phyloP scores from a whole-genome alignment of 129 eudicot genomes.

The Flaveria trinervia region DNA sequence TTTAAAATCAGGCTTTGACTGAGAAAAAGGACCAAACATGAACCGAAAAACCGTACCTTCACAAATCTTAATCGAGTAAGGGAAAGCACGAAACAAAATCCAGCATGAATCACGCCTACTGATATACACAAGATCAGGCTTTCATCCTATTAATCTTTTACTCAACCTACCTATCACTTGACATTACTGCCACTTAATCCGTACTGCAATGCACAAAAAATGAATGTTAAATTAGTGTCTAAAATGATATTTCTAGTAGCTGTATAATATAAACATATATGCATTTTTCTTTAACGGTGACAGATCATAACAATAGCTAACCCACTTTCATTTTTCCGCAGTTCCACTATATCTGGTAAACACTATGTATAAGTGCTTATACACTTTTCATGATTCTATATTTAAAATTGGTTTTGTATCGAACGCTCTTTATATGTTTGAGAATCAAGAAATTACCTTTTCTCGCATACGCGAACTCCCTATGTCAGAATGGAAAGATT shows the following conservation, averaged over 20 bases:
- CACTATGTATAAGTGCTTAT: background rate
- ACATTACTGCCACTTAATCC: constrained; percentile 44
- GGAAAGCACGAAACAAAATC: background rate
- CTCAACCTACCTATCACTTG: constrained; percentile 28
- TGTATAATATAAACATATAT: background rate
- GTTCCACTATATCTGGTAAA: too few species aligned
- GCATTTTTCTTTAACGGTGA: too few species aligned
- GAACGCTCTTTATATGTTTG: background rate
- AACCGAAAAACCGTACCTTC: constrained; percentile 13
- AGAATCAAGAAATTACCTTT: constrained; percentile 49
- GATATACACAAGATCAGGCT: constrained; percentile 13
- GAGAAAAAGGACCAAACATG: too few species aligned
- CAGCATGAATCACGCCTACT: background rate
- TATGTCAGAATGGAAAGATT: constrained; percentile 50
- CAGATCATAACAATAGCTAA: too few species aligned
- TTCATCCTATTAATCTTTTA: background rate
- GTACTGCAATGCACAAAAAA: constrained; percentile 45
- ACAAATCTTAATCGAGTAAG: constrained; percentile 12
- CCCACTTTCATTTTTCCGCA: too few species aligned
- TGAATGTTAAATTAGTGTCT: background rate
- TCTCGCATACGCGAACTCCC: constrained; percentile 78
- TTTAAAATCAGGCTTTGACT: too few species aligned
- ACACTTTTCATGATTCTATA: background rate
- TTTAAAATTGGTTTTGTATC: background rate
- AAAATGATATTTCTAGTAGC: constrained; percentile 15